Percentiles rank a stretch among this genome's conserved stretches.
Conservation (phyloP, 768 basidiomycete genomes). For the Cantharellus anzutake region DNA sequence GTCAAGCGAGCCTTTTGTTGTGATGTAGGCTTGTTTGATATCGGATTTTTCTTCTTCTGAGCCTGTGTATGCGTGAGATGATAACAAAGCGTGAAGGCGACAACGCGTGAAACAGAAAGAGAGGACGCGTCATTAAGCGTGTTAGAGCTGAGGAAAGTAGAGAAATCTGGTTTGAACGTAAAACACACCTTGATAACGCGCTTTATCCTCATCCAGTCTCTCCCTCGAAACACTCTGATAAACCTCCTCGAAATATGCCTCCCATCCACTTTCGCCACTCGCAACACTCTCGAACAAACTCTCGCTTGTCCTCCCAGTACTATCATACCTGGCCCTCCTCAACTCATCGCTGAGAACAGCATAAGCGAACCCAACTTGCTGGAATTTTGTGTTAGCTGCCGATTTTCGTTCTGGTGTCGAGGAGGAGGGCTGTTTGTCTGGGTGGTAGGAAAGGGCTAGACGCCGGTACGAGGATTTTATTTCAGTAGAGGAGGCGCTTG, state of each 20-base stretch:
- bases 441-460: slow-evolving; percentile 66
- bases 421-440: slow-evolving; percentile 67
- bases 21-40: slow-evolving; percentile 50
- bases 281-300: slow-evolving; percentile 36
- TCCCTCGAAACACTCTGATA: slow-evolving; percentile 75
- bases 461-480: slow-evolving; percentile 75
- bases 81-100: not conserved
- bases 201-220: slow-evolving; percentile 84
- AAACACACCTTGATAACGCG: slow-evolving; percentile 69
- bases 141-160: not conserved
- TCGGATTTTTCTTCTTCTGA: slow-evolving; percentile 74
- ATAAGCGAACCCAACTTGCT: slow-evolving; percentile 90
- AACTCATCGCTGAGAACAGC: slow-evolving; percentile 67
- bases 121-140: not conserved
- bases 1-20: slow-evolving; percentile 54
- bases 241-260: slow-evolving; percentile 80
- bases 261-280: slow-evolving; percentile 78
- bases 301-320: slow-evolving; percentile 73
- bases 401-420: slow-evolving; percentile 35
- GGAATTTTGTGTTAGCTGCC: slow-evolving; percentile 60
- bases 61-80: slow-evolving; percentile 25
- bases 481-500: slow-evolving; percentile 33
- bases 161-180: not conserved
- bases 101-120: not conserved
- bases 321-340: slow-evolving; percentile 59